Conservation (phyloP, 768 basidiomycete species). For the Termitomyces sp. region DNA sequence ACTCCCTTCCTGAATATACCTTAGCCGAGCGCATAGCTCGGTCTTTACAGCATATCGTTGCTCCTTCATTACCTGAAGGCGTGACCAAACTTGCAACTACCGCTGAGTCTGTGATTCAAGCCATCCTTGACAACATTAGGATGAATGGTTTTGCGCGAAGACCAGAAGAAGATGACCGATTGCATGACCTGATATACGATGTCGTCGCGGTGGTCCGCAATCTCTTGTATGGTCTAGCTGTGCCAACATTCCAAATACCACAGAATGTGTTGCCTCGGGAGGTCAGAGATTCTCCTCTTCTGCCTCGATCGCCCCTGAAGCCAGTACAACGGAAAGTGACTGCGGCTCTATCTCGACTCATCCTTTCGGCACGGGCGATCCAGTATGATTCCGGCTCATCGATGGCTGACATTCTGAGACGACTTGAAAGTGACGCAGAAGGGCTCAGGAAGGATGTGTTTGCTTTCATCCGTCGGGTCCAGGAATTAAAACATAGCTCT, state of each 20-base stretch:
- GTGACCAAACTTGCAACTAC: constrained; percentile 56
- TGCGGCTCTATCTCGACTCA: constrained; percentile 82
- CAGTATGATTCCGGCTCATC: constrained; percentile 70
- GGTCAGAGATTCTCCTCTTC: constrained; percentile 38
- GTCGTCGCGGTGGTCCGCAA: constrained; percentile 69
- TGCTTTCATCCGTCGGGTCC: constrained; percentile 64
- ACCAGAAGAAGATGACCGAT: constrained; percentile 47
- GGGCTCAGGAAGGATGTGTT: constrained; percentile 69
- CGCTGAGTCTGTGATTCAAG: constrained; percentile 53
- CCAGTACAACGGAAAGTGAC: constrained; percentile 82
- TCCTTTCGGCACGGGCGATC: constrained; percentile 87
- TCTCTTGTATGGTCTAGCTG: constrained; percentile 63
- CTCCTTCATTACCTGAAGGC: constrained; percentile 51
- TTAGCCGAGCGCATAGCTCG: constrained; percentile 65
- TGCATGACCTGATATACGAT: constrained; percentile 55
- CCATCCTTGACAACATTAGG: constrained; percentile 57
- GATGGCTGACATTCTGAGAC: constrained; percentile 54
- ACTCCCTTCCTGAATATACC: constrained; percentile 41
- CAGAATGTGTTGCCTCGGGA: constrained; percentile 46
- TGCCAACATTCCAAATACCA: constrained; percentile 57
- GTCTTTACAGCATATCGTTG: constrained; percentile 52
- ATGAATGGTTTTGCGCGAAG: constrained; percentile 35
- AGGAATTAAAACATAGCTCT: constrained; percentile 41
- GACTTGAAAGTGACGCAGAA: constrained; percentile 70
- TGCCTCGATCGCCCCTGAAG: constrained; percentile 59